A percentile compares a stretch with the other conserved stretches of the same genome.
phyloP scores from a whole-genome alignment of 2,329 filamentous ascomycete genomes.

The Salinomyces thailandicus region DNA sequence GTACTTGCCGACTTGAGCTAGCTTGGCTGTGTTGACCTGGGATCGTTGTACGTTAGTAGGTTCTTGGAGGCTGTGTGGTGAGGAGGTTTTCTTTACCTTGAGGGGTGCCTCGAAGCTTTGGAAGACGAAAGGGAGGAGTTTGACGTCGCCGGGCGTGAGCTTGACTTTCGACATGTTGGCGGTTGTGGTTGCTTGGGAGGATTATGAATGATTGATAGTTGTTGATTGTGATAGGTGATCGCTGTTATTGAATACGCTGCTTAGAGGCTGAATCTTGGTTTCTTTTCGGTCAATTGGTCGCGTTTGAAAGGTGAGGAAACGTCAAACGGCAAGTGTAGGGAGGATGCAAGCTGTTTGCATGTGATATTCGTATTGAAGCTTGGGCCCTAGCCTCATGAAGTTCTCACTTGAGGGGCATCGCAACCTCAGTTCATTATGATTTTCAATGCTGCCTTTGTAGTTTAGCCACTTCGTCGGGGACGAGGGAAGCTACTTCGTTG shows the following conservation, averaged over 20 bases:
- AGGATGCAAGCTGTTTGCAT: not conserved
- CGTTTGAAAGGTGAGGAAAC: not conserved
- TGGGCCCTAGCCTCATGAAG: not conserved
- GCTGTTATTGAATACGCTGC: no score
- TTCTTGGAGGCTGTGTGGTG: no score
- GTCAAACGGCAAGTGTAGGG: not conserved
- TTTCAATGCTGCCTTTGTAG: no score
- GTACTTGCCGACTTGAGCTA: constrained; percentile 10
- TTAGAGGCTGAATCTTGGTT: no score
- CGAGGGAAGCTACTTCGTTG: no score
- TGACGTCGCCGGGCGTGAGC: constrained; percentile 6
- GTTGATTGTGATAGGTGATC: no score
- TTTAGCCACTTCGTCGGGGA: no score
- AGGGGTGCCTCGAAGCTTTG: constrained; percentile 26
- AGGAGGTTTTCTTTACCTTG: not conserved
- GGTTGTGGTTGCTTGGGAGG: not conserved
- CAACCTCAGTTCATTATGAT: no score
- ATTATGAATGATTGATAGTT: not conserved
- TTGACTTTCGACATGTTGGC: not conserved
- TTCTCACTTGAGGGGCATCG: not conserved
- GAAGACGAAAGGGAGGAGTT: constrained; percentile 20
- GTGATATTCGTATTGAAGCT: constrained; percentile 1
- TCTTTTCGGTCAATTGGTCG: no score
- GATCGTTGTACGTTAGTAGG: not conserved
- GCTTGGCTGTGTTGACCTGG: constrained; percentile 10